phyloP scores from a whole-genome alignment of 345 rosid species.

The Salix dunnii region DNA sequence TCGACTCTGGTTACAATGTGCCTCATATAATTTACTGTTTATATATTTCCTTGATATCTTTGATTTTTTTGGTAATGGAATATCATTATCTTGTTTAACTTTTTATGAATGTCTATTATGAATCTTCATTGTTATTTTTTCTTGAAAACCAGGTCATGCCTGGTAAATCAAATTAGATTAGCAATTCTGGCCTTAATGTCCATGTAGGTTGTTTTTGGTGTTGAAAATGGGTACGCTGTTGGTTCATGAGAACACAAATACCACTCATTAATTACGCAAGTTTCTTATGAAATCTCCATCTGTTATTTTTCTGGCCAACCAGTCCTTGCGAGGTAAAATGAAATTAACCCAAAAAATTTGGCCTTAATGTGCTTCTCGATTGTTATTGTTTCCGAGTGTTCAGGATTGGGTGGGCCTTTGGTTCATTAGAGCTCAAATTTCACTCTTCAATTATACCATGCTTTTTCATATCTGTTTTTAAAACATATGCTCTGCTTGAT shows the following conservation, averaged over 20 bases:
- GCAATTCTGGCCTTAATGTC: neutral
- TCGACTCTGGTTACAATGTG: neutral
- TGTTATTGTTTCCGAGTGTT: neutral
- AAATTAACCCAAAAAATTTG: neutral
- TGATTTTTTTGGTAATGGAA: neutral
- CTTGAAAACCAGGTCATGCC: neutral
- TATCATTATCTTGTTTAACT: neutral
- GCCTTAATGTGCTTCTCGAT: neutral
- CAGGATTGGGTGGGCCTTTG: neutral
- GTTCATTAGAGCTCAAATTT: neutral
- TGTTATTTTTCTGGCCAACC: neutral
- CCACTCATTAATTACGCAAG: neutral
- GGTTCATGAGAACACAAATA: neutral
- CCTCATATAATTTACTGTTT: neutral
- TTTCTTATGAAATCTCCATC: neutral
- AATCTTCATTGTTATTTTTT: neutral
- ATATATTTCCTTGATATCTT: neutral
- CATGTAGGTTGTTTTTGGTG: neutral
- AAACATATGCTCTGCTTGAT: neutral
- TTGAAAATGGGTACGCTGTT: neutral
- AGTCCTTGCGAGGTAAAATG: neutral
- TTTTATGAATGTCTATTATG: neutral
- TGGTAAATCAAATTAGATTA: neutral
- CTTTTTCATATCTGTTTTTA: neutral
- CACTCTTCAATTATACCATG: neutral